A percentile compares a stretch with the other conserved stretches of the same genome.
These are phyloP conservation scores for Aureobasidium sp. DNA, from an alignment of 2,329 filamentous ascomycete genomes.

Conservation along the genomic window DNA sequence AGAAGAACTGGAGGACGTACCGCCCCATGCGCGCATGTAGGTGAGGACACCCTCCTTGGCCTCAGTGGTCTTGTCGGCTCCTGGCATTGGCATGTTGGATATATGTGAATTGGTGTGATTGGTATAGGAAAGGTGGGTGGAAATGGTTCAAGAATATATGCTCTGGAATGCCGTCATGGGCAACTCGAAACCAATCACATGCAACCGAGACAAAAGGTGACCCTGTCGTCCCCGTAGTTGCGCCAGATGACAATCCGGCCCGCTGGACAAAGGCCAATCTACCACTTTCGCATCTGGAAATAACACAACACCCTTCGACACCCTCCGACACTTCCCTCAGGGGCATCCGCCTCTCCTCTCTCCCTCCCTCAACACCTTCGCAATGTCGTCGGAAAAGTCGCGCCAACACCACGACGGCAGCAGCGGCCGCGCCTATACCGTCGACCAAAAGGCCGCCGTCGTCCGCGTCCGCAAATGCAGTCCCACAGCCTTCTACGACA, in stretches of 20 bases:
- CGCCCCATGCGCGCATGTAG: constrained; percentile 43
- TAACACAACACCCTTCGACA: background rate
- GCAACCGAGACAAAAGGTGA: background rate
- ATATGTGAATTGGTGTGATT: constrained; percentile 16
- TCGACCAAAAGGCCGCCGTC: constrained; percentile 86
- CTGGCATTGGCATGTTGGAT: constrained; percentile 31
- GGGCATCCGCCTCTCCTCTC: background rate
- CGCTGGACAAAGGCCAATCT: background rate
- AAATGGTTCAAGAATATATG: background rate
- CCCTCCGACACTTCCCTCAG: background rate
- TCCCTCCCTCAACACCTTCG: background rate
- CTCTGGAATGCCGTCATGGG: background rate
- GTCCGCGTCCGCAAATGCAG: constrained; percentile 77
- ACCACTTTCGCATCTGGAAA: background rate
- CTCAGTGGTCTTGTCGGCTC: constrained; percentile 25
- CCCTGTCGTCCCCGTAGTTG: background rate
- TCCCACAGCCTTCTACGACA: constrained; percentile 90
- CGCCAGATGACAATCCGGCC: background rate
- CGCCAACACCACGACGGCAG: constrained; percentile 70
- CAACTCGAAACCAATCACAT: background rate
- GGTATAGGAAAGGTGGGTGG: background rate
- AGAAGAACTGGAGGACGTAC: constrained; percentile 30
- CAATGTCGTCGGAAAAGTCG: constrained; percentile 30
- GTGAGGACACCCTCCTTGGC: constrained; percentile 35
- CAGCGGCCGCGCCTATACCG: constrained; percentile 69